Percentiles rank a stretch among this genome's conserved stretches.
Evolutionary conservation across 169 alveolate genomes (phyloP).

Genomic region (Eimeria maxima): DNA sequence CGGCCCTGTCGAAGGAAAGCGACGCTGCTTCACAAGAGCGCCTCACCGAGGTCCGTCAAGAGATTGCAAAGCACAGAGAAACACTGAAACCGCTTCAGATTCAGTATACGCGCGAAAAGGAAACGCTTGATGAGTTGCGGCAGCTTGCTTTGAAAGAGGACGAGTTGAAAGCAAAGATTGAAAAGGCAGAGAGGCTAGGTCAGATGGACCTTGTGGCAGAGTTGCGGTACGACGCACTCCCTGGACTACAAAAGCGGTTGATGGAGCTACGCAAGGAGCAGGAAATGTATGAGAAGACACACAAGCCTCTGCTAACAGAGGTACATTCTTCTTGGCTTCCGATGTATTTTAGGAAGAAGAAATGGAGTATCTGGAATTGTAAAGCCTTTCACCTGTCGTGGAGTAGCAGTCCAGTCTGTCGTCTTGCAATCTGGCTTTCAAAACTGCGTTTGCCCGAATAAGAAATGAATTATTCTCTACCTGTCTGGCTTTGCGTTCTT

Average conservation of each 20-base stretch:
- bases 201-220: constrained; percentile 94
- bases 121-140: constrained; percentile 89
- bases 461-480: background rate
- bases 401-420: background rate
- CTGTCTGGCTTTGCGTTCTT: background rate
- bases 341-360: background rate
- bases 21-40: constrained; percentile 85
- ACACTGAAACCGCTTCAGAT: constrained; percentile 68
- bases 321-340: background rate
- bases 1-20: constrained; percentile 88
- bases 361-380: background rate
- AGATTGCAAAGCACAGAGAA: constrained; percentile 64
- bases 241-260: constrained; percentile 90
- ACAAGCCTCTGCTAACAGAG: constrained; percentile 75
- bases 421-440: background rate
- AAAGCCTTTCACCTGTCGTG: background rate
- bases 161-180: constrained; percentile 91
- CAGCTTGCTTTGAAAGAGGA: constrained; percentile 90
- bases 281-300: constrained; percentile 62
- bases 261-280: constrained; percentile 78
- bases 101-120: constrained; percentile 87
- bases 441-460: background rate
- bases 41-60: constrained; percentile 85
- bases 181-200: constrained; percentile 91
- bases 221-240: constrained; percentile 92